phyloP scores from a whole-genome alignment of 2,329 filamentous ascomycete genomes.

The Fusarium protoensiforme region DNA sequence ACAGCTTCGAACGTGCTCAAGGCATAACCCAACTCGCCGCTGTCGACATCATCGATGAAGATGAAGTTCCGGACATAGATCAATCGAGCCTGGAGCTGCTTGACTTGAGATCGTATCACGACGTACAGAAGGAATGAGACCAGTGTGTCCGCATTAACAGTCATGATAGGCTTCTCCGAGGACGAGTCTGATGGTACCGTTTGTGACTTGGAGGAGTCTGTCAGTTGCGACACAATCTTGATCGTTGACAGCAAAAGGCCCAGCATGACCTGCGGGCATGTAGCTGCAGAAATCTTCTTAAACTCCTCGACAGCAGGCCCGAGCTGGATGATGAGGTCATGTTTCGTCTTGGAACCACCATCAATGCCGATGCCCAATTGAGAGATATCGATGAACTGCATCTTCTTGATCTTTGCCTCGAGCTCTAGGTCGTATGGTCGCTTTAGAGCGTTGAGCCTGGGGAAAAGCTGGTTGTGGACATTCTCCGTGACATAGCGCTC shows the following conservation, averaged over 20 bases:
- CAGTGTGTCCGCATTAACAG: slow-evolving; percentile 86
- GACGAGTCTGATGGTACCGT: slow-evolving; percentile 48
- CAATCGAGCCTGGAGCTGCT: slow-evolving; percentile 87
- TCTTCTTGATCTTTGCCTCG: slow-evolving; percentile 89
- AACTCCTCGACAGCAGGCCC: slow-evolving; percentile 88
- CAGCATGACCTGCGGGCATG: slow-evolving; percentile 90
- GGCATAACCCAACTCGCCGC: slow-evolving; percentile 94
- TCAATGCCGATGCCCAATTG: slow-evolving; percentile 92
- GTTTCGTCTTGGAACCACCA: slow-evolving; percentile 80
- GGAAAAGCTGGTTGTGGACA: slow-evolving; percentile 89
- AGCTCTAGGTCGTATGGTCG: slow-evolving; percentile 86
- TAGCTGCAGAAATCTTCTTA: slow-evolving; percentile 81
- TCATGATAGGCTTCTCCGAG: slow-evolving; percentile 67
- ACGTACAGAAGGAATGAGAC: slow-evolving; percentile 93
- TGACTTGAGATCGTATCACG: slow-evolving; percentile 89
- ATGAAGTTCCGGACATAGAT: slow-evolving; percentile 98
- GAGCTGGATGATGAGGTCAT: slow-evolving; percentile 81
- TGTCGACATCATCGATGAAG: slow-evolving; percentile 97
- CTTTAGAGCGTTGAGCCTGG: slow-evolving; percentile 81
- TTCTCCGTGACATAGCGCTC: slow-evolving; percentile 95
- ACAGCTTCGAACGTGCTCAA: slow-evolving; percentile 97
- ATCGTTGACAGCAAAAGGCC: slow-evolving; percentile 82
- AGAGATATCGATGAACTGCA: slow-evolving; percentile 93
- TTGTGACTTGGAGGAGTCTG: slow-evolving; percentile 60
- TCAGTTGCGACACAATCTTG: slow-evolving; percentile 81